Percentiles rank a stretch among this genome's conserved stretches.
phyloP scores from a whole-genome alignment of 495 filamentous ascomycete genomes.

The Tuber magnatum region DNA sequence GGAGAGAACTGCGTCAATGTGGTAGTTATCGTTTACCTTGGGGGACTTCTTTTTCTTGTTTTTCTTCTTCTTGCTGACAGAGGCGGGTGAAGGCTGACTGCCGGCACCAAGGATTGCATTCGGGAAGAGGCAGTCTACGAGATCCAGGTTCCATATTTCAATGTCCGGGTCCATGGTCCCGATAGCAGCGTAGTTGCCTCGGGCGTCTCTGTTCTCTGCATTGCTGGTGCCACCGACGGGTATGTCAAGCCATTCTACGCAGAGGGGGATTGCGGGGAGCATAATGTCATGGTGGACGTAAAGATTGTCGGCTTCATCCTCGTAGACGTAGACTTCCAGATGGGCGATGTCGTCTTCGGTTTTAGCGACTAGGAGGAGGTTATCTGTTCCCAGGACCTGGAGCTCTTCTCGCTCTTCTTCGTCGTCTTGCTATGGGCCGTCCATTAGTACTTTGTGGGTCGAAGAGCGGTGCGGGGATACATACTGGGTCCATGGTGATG shows the following conservation, averaged over 20 bases:
- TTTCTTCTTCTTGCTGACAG: constrained; percentile 55
- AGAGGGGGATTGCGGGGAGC: constrained; percentile 92
- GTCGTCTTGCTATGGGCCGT: constrained; percentile 56
- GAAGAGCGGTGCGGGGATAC: background rate
- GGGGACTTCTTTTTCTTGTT: constrained; percentile 77
- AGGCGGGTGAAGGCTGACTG: constrained; percentile 45
- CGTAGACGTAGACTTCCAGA: constrained; percentile 95
- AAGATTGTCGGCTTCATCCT: constrained; percentile 86
- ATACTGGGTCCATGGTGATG: constrained; percentile 67
- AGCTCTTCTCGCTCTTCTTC: constrained; percentile 90
- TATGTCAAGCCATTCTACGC: constrained; percentile 88
- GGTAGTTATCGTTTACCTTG: constrained; percentile 83
- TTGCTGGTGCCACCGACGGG: constrained; percentile 59
- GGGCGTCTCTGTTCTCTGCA: constrained; percentile 51
- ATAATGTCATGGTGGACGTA: constrained; percentile 99
- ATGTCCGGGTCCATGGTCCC: constrained; percentile 98
- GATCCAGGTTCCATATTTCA: constrained; percentile 95
- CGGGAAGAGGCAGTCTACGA: constrained; percentile 93
- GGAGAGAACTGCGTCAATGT: constrained; percentile 86
- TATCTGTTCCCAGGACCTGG: constrained; percentile 86
- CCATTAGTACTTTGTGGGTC: constrained; percentile 3
- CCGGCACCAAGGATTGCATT: constrained; percentile 92
- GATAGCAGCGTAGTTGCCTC: constrained; percentile 83
- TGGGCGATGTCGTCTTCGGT: constrained; percentile 95
- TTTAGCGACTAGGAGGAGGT: constrained; percentile 82